Percentiles rank a stretch among this genome's conserved stretches.
phyloP scores from a whole-genome alignment of 2,329 filamentous ascomycete genomes.

The Didymella arachidicola region DNA sequence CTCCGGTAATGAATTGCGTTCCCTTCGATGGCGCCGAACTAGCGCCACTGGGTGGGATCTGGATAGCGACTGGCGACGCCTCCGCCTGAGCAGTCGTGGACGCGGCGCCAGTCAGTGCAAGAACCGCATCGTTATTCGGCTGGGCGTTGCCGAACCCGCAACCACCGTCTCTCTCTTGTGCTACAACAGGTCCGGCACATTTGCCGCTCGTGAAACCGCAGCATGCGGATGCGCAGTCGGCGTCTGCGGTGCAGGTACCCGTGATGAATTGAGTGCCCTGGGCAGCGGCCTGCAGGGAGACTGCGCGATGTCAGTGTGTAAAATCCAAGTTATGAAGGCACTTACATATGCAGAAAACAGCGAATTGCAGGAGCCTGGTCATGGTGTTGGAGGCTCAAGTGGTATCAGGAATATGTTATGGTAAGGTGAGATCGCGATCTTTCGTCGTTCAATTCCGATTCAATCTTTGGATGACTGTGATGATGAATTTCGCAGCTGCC shows the following conservation, averaged over 20 bases:
- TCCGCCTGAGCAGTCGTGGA: not conserved
- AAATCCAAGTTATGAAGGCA: no score
- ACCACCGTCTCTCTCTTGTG: constrained; percentile 6
- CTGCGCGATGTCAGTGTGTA: not conserved
- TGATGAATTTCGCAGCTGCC: not conserved
- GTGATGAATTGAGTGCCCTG: constrained; percentile 11
- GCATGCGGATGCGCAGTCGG: constrained; percentile 8
- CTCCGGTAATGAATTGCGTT: constrained; percentile 6
- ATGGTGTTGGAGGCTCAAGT: not conserved
- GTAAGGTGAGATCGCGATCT: not conserved
- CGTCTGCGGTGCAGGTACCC: not conserved
- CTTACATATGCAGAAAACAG: not conserved
- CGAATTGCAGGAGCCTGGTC: not conserved
- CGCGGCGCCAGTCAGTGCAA: not conserved
- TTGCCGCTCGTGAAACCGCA: constrained; percentile 9
- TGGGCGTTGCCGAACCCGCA: constrained; percentile 4
- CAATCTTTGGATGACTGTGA: no score
- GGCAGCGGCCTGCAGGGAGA: constrained; percentile 1
- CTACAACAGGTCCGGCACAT: constrained; percentile 3
- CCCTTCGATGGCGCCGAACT: not conserved
- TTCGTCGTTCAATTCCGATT: not conserved
- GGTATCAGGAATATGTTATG: not conserved
- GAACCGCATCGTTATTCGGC: constrained; percentile 4
- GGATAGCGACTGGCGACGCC: not conserved
- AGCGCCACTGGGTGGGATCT: not conserved